These are phyloP conservation scores for Rhodotorula diobovata DNA, from an alignment of 768 basidiomycete species.

Conservation along the genomic window DNA sequence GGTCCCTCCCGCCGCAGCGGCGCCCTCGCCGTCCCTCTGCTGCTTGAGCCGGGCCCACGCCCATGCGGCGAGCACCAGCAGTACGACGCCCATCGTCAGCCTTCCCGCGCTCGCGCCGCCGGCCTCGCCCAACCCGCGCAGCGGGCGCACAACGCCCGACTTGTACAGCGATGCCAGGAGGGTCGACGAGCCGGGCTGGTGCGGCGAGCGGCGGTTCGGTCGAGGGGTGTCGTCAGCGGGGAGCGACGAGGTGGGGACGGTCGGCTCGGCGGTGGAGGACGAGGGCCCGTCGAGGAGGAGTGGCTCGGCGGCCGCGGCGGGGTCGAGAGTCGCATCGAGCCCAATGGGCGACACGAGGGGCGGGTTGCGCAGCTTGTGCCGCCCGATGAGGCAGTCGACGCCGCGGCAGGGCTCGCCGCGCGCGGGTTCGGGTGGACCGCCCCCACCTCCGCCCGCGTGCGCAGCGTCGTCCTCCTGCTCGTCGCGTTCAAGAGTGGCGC, in stretches of 20 bases:
- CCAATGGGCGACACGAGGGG: slow-evolving; percentile 19
- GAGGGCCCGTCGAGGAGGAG: slow-evolving; percentile 28
- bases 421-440: too few species aligned
- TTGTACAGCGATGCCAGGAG: slow-evolving; percentile 19
- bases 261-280: not conserved
- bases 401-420: slow-evolving; percentile 20
- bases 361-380: slow-evolving; percentile 22
- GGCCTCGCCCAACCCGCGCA: not conserved
- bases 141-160: slow-evolving; percentile 15
- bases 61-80: slow-evolving; percentile 19
- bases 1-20: not conserved
- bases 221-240: not conserved
- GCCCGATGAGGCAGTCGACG: slow-evolving; percentile 37
- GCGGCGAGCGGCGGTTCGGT: slow-evolving; percentile 22
- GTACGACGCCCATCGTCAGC: slow-evolving; percentile 9
- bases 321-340: slow-evolving; percentile 30
- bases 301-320: slow-evolving; percentile 6
- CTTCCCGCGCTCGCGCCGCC: not conserved
- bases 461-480: slow-evolving; percentile 36
- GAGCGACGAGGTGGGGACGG: slow-evolving; percentile 1
- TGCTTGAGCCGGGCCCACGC: slow-evolving; percentile 14
- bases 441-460: not conserved
- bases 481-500: slow-evolving; percentile 39
- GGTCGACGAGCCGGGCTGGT: slow-evolving; percentile 26
- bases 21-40: not conserved